Percentiles rank a stretch among this genome's conserved stretches.
phyloP scores from a whole-genome alignment of 176 grass and related monocot species.

The Paspalum vaginatum region DNA sequence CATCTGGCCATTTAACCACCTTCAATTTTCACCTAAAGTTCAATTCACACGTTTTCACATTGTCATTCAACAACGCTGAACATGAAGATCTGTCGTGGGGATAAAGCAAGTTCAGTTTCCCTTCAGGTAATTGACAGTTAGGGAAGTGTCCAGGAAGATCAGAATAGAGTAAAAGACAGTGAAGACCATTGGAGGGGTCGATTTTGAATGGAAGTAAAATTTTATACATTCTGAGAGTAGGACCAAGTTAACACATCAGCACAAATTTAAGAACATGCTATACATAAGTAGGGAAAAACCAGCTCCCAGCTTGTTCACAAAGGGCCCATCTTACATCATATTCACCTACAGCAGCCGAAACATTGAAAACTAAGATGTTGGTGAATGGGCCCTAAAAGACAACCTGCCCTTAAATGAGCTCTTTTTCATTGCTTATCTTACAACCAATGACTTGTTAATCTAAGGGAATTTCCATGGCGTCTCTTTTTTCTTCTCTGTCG shows the following conservation, averaged over 20 bases:
- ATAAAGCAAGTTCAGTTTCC: neutral
- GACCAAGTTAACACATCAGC: no score
- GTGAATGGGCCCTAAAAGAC: neutral
- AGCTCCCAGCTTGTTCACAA: neutral
- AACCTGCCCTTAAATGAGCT: neutral
- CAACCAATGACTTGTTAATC: slow-evolving; percentile 18
- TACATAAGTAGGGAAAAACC: neutral
- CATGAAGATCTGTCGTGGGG: neutral
- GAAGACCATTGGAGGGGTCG: neutral
- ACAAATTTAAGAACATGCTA: neutral
- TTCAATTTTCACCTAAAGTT: slow-evolving; percentile 13
- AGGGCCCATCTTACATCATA: slow-evolving; percentile 2
- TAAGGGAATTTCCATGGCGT: slow-evolving; percentile 35
- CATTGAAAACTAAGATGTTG: neutral
- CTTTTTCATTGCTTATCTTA: slow-evolving; percentile 10
- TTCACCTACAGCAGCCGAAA: slow-evolving; percentile 6
- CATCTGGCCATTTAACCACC: neutral
- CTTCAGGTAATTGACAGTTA: neutral
- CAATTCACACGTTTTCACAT: neutral
- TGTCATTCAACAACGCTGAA: neutral
- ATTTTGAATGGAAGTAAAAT: neutral
- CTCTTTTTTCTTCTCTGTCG: slow-evolving; percentile 53
- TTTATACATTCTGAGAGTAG: neutral
- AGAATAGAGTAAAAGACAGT: slow-evolving; percentile 7
- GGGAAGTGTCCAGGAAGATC: neutral